A percentile compares a stretch with the other conserved stretches of the same genome.
Conservation (phyloP, 1,284 basidiomycete genomes). For the Caloboletus inedulis region DNA sequence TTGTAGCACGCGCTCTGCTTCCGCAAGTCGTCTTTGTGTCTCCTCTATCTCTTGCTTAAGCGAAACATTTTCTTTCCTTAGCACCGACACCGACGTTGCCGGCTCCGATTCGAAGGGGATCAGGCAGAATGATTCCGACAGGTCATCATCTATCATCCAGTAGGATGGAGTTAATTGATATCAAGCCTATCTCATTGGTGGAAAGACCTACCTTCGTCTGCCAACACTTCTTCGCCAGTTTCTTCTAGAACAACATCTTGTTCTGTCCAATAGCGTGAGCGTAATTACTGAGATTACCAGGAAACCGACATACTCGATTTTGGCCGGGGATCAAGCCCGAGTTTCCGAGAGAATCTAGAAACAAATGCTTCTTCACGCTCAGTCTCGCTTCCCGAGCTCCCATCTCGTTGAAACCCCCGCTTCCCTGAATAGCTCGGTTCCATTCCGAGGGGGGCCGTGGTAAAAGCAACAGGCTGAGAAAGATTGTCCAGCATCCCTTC, state of each 20-base stretch:
- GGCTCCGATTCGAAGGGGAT: conserved; percentile 60
- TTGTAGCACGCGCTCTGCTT: conserved; percentile 59
- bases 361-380: conserved; percentile 60
- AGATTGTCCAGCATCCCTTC: conserved; percentile 79
- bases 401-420: conserved; percentile 40
- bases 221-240: conserved; percentile 37
- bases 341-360: conserved; percentile 46
- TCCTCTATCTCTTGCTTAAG: conserved; percentile 59
- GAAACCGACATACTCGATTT: conserved; percentile 22
- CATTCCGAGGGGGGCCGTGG: conserved; percentile 66
- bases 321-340: conserved; percentile 20
- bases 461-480: conserved; percentile 81
- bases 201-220: conserved; percentile 38
- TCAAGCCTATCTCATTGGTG: neutral
- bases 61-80: conserved; percentile 62
- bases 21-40: conserved; percentile 53
- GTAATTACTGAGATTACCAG: neutral
- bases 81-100: conserved; percentile 35
- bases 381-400: conserved; percentile 57
- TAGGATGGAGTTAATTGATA: neutral
- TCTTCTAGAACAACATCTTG: conserved; percentile 24
- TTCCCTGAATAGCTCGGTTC: conserved; percentile 30
- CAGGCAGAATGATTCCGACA: conserved; percentile 74
- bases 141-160: conserved; percentile 48
- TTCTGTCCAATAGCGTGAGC: conserved; percentile 22